Conservation (phyloP, 1,139 yeast species). For the Kodamaea sp. region DNA sequence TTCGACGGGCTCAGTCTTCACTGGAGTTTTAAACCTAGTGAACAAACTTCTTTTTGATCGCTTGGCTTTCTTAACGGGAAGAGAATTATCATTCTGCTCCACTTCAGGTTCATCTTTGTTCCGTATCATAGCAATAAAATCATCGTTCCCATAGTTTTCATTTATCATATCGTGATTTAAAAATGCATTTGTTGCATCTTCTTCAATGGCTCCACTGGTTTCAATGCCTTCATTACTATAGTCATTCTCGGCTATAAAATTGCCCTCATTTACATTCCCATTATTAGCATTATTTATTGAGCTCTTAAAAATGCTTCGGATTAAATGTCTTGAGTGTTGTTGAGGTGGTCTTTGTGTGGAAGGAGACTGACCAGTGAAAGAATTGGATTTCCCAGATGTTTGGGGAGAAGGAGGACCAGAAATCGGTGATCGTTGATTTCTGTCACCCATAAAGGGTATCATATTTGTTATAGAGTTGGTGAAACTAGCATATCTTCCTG, state of each 20-base stretch:
- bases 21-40: conserved; percentile 40
- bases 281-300: conserved; percentile 9
- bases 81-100: conserved; percentile 14
- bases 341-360: conserved; percentile 12
- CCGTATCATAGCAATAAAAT: conserved; percentile 21
- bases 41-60: conserved; percentile 38
- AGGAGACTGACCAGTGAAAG: conserved; percentile 3
- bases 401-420: conserved; percentile 19
- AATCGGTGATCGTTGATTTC: conserved; percentile 24
- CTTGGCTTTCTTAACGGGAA: conserved; percentile 26
- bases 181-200: conserved; percentile 3
- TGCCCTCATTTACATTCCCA: conserved; percentile 3
- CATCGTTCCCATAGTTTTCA: conserved; percentile 6
- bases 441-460: conserved; percentile 45
- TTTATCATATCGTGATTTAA: conserved; percentile 5
- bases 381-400: conserved; percentile 1
- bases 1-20: conserved; percentile 18
- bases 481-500: conserved; percentile 34
- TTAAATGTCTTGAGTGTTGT: conserved; percentile 33
- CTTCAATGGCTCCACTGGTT: conserved; percentile 5
- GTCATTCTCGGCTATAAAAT: conserved; percentile 3
- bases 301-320: conserved; percentile 40
- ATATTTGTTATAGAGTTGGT: conserved; percentile 40
- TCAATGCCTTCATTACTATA: conserved; percentile 5
- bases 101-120: conserved; percentile 21